These are phyloP conservation scores for Chiua virens DNA, from an alignment of 768 basidiomycete genomes.

Conservation along the genomic window DNA sequence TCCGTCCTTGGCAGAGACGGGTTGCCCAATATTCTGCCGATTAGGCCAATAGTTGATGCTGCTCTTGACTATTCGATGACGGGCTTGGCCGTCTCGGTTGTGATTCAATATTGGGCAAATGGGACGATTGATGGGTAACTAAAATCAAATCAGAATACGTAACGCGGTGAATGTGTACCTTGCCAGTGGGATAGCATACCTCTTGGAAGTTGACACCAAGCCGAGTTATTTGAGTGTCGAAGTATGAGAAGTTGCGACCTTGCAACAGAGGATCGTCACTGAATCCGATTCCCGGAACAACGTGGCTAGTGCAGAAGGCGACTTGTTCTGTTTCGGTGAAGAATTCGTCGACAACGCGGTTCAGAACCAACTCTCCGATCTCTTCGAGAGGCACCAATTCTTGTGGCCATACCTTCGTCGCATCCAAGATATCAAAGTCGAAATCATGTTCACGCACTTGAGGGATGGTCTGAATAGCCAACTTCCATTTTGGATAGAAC, in stretches of 20 bases:
- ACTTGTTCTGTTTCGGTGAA: constrained; percentile 89
- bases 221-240: constrained; percentile 81
- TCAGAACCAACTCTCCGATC: constrained; percentile 73
- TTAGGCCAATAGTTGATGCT: constrained; percentile 84
- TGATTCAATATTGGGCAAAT: constrained; percentile 74
- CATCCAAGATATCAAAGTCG: constrained; percentile 85
- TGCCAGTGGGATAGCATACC: constrained; percentile 32
- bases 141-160: background rate
- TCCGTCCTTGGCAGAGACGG: constrained; percentile 49
- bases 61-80: constrained; percentile 58
- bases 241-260: constrained; percentile 84
- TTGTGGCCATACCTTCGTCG: constrained; percentile 85
- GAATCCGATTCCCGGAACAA: constrained; percentile 67
- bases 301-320: constrained; percentile 74
- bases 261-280: constrained; percentile 81
- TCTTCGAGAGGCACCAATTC: constrained; percentile 74
- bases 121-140: constrained; percentile 83
- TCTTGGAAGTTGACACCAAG: constrained; percentile 81
- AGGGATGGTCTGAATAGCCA: constrained; percentile 65
- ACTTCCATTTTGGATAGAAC: constrained; percentile 71
- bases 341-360: constrained; percentile 68
- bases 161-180: background rate
- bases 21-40: constrained; percentile 50
- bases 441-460: constrained; percentile 77
- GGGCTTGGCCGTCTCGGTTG: constrained; percentile 59